Conservation (phyloP, 805 yeast genomes). For the Deakozyma indianensis region DNA sequence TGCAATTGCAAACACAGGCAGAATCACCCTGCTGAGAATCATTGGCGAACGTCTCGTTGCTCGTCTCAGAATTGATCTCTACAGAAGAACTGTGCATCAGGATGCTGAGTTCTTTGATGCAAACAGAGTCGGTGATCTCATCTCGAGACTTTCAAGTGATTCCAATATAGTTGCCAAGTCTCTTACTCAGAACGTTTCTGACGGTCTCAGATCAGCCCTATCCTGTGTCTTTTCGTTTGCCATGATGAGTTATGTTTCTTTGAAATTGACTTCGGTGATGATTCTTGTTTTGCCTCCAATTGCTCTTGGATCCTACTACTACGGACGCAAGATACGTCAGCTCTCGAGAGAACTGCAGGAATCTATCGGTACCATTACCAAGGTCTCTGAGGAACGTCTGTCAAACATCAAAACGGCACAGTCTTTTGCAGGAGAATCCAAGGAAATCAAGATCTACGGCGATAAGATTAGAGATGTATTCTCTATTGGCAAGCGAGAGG, state of each 20-base stretch:
- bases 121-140: slow-evolving; percentile 82
- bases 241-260: slow-evolving; percentile 82
- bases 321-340: slow-evolving; percentile 65
- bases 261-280: slow-evolving; percentile 73
- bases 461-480: slow-evolving; percentile 51
- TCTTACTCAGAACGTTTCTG: slow-evolving; percentile 77
- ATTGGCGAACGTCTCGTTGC: slow-evolving; percentile 86
- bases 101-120: slow-evolving; percentile 83
- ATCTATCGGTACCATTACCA: slow-evolving; percentile 72
- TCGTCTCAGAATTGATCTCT: slow-evolving; percentile 60
- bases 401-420: slow-evolving; percentile 79
- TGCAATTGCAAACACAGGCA: slow-evolving; percentile 64
- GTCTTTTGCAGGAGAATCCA: slow-evolving; percentile 72
- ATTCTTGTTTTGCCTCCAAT: slow-evolving; percentile 71
- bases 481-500: slow-evolving; percentile 65
- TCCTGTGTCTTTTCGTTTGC: slow-evolving; percentile 77
- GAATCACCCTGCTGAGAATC: slow-evolving; percentile 58
- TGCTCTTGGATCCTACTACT: slow-evolving; percentile 61
- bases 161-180: slow-evolving; percentile 79
- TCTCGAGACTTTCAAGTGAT: slow-evolving; percentile 77
- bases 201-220: slow-evolving; percentile 75
- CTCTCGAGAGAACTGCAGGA: slow-evolving; percentile 68
- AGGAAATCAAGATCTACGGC: slow-evolving; percentile 65
- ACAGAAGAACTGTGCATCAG: slow-evolving; percentile 64
- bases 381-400: slow-evolving; percentile 83